Evolutionary conservation across 257 asterid genomes (phyloP).

Genomic region (Plantago ovata): DNA sequence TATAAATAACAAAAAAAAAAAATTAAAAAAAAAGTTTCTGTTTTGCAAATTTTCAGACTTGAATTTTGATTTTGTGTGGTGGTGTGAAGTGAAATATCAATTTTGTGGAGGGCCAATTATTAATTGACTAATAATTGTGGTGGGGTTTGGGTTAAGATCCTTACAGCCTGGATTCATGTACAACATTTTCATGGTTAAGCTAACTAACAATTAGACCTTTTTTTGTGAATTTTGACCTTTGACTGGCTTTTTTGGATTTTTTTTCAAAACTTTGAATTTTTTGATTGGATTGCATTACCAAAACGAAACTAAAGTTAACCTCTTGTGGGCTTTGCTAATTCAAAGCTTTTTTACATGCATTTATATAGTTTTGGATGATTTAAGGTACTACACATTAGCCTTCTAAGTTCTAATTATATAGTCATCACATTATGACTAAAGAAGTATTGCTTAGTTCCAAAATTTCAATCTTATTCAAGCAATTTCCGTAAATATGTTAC

Average conservation of each 20-base stretch:
- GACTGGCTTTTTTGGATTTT: conserved; percentile 10
- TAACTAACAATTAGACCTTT: neutral
- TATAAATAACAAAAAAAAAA: no score
- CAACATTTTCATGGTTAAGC: conserved; percentile 5
- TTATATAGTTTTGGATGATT: no score
- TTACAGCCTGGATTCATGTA: conserved; percentile 15
- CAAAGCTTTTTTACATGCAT: no score
- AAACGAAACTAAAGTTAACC: conserved; percentile 4
- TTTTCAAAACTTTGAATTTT: neutral
- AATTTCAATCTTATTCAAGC: neutral
- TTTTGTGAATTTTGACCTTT: conserved; percentile 7
- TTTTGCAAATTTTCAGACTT: neutral
- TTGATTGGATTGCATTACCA: neutral
- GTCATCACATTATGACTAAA: neutral
- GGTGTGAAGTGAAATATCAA: neutral
- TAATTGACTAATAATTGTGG: conserved; percentile 16
- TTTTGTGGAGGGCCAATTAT: conserved; percentile 5
- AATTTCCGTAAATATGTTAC: conserved; percentile 3
- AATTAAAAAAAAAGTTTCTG: no score
- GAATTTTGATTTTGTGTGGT: conserved; percentile 3
- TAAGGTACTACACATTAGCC: neutral
- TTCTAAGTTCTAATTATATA: no score
- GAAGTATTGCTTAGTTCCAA: neutral
- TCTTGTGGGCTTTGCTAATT: neutral
- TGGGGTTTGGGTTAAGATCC: conserved; percentile 5